phyloP scores from a whole-genome alignment of 495 filamentous ascomycete species.

The Viridothelium virens region DNA sequence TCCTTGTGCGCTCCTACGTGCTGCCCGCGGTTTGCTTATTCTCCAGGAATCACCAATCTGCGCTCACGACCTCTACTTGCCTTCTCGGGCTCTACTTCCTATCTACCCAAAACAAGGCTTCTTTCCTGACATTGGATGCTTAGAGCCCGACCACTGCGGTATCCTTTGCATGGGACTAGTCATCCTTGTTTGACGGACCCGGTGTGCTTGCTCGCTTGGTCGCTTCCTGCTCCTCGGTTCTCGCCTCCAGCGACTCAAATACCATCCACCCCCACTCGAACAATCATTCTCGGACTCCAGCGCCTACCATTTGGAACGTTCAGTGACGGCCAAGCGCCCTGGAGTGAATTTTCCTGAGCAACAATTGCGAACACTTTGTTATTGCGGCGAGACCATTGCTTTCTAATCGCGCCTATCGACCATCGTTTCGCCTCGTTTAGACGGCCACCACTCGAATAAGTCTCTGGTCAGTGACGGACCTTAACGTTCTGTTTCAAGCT shows the following conservation, averaged over 20 bases:
- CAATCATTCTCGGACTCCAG: not conserved
- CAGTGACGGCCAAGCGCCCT: not conserved
- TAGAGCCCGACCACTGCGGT: too few species aligned
- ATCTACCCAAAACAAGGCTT: not conserved
- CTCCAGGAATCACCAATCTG: not conserved
- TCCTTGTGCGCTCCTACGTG: not conserved
- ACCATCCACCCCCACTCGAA: slow-evolving; percentile 1
- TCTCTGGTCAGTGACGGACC: not conserved
- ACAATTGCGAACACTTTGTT: not conserved
- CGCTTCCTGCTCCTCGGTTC: slow-evolving; percentile 12
- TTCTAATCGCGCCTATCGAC: not conserved
- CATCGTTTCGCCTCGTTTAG: not conserved
- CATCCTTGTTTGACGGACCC: not conserved
- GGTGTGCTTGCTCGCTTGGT: not conserved
- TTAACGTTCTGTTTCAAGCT: not conserved
- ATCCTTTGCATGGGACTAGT: too few species aligned
- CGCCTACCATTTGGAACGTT: not conserved
- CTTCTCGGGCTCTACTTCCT: not conserved
- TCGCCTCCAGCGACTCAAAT: slow-evolving; percentile 5
- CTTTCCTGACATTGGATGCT: too few species aligned
- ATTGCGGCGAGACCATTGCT: not conserved
- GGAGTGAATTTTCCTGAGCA: not conserved
- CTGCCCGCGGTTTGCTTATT: not conserved
- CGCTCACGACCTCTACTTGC: too few species aligned
- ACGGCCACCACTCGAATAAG: not conserved